phyloP scores from a whole-genome alignment of 805 yeast genomes.

The Metschnikowia bowlesiae region DNA sequence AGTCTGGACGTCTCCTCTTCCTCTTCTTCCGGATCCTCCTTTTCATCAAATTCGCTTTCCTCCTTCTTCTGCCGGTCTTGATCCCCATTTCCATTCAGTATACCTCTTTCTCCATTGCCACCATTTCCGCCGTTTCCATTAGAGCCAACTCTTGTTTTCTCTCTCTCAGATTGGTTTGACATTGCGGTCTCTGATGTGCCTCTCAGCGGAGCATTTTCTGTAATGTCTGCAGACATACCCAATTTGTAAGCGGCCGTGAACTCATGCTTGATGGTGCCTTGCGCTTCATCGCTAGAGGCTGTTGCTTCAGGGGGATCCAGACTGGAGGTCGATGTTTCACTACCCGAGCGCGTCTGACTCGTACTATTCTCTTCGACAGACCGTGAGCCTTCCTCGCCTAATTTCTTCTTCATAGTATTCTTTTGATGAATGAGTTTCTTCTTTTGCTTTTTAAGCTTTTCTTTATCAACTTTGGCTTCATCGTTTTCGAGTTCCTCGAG shows the following conservation, averaged over 20 bases:
- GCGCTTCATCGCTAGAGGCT: not conserved
- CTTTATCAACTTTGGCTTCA: conserved; percentile 24
- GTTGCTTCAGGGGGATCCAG: not conserved
- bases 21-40: conserved; percentile 8
- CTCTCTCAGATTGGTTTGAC: not conserved
- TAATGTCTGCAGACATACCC: not conserved
- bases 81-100: not conserved
- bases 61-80: conserved; percentile 7
- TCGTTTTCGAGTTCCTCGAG: conserved; percentile 33
- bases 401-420: conserved; percentile 14
- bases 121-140: conserved; percentile 5
- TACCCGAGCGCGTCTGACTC: not conserved
- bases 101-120: not conserved
- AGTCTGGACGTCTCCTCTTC: conserved; percentile 16
- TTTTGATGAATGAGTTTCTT: conserved; percentile 22
- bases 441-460: conserved; percentile 26
- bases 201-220: not conserved
- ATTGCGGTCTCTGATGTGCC: not conserved
- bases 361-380: not conserved
- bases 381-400: conserved; percentile 2
- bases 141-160: not conserved
- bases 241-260: not conserved
- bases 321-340: not conserved
- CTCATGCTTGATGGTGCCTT: not conserved
- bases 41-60: conserved; percentile 8